Base-by-base conservation (phyloP, 139 green algal genomes). In the Tetratostichococcus sp. region DNA sequence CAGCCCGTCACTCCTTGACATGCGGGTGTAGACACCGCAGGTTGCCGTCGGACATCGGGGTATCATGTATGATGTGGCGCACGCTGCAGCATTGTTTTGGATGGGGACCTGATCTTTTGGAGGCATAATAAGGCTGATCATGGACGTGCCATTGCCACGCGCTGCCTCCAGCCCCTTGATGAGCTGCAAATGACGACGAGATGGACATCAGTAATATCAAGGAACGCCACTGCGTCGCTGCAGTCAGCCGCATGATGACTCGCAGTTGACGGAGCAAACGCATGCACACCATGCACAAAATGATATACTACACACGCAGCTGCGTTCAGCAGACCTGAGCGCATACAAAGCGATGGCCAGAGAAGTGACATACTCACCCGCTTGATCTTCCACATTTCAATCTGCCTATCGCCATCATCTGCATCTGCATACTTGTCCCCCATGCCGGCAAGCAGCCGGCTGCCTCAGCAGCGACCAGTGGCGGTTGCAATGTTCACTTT, bases 101-200 rank as follows among this genome's bases (percentile, higher is more conserved):
- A n/a, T n/a, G n/a, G n/a, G n/a, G n/a, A 91, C 92, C 91, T 99
- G 95, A 81, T 98, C 97, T 74, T 98, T 97, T 0, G 96, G 96
- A 30, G 96, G 96, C 87, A 99, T 96, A 73, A 99, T 98, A 1
- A 99, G 82, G 65, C 86, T 95, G 77, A 99, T 99, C 96, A 99
- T 99, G 70, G 89, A 97, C 23, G 96, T 99, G n/a, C 96, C 96
- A 80, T 98, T 98, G 35, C 96, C 93, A 25, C 88, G 74, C 0
- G 93, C 92, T 39, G 81, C 80, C 76, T 97, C 87, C 70, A 97
- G 79, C 19, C 79, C 91, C 76, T 97, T 97, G 70, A 97, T 97
- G 1, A 97, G 71, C 91, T 97, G 87, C 77, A 72, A 4, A 26
- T 8, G 19, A 50, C 8, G 39, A 50, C 39, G 39, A 50, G 39